Conservation (phyloP, 257 asterid genomes). For the Osmanthus fragrans region DNA sequence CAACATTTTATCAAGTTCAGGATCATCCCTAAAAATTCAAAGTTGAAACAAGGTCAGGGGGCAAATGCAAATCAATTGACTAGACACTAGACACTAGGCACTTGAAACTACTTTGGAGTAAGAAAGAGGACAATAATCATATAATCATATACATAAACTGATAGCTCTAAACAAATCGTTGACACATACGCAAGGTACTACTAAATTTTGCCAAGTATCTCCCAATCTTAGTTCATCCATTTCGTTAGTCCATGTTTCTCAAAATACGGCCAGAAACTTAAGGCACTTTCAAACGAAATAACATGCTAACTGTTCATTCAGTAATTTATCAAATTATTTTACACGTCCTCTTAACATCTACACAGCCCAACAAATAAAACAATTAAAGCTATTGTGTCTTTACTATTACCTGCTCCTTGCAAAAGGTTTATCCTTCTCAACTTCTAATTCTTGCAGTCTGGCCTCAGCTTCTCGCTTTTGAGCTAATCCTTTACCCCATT, state of each 20-base stretch:
- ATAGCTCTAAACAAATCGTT: background rate
- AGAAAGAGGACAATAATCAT: background rate
- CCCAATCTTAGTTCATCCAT: conserved; percentile 2
- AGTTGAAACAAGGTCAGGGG: background rate
- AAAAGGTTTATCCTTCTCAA: conserved; percentile 92
- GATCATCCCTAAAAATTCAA: conserved; percentile 54
- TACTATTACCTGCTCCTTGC: conserved; percentile 67
- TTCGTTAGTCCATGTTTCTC: background rate
- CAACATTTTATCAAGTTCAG: background rate
- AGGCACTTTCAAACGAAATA: background rate
- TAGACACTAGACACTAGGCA: background rate
- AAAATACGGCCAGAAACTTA: conserved; percentile 4
- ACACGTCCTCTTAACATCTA: background rate
- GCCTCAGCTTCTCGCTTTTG: conserved; percentile 93
- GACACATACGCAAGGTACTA: background rate
- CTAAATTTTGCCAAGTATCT: background rate
- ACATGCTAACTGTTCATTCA: background rate
- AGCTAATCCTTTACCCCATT: conserved; percentile 94
- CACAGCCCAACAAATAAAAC: conserved; percentile 4
- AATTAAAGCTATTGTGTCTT: background rate
- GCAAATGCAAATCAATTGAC: background rate
- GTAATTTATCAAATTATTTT: background rate
- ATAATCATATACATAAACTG: background rate
- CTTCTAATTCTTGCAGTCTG: conserved; percentile 64
- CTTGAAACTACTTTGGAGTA: background rate